A percentile compares a stretch with the other conserved stretches of the same genome.
Evolutionary conservation across 768 basidiomycete genomes (phyloP).

Genomic region (Agaricus sinodeliciosus): DNA sequence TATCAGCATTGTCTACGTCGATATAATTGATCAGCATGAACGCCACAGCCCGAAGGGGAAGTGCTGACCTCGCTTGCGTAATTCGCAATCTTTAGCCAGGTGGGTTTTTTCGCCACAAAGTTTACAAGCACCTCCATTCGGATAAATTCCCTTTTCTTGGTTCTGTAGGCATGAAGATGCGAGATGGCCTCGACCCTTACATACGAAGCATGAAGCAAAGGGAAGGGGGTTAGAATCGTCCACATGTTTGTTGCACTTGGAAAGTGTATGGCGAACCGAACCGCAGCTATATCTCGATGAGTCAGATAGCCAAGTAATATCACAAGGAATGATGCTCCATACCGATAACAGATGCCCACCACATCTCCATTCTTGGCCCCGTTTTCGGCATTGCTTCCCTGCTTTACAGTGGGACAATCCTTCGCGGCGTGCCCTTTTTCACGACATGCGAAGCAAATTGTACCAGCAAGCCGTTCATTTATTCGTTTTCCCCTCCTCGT

Average conservation of each 20-base stretch:
- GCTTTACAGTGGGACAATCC: conserved; percentile 58
- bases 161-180: conserved; percentile 82
- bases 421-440: conserved; percentile 77
- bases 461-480: conserved; percentile 45
- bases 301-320: not conserved
- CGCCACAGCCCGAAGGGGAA: not conserved
- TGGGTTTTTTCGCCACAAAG: conserved; percentile 83
- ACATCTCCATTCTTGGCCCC: conserved; percentile 17
- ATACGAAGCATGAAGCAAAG: conserved; percentile 90
- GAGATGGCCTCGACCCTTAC: conserved; percentile 77
- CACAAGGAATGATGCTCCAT: conserved; percentile 15
- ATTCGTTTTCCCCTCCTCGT: conserved; percentile 59
- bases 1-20: conserved; percentile 27
- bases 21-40: not conserved
- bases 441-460: conserved; percentile 84
- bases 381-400: conserved; percentile 12
- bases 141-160: conserved; percentile 75
- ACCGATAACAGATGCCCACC: conserved; percentile 72
- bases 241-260: conserved; percentile 63
- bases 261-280: conserved; percentile 69
- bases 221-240: conserved; percentile 68
- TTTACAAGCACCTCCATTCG: conserved; percentile 87
- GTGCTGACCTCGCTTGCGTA: conserved; percentile 49
- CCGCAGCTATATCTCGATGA: conserved; percentile 55
- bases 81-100: conserved; percentile 75